Evolutionary conservation across 2,329 filamentous ascomycete species (phyloP).

Genomic region (Xylariaceae sp.): DNA sequence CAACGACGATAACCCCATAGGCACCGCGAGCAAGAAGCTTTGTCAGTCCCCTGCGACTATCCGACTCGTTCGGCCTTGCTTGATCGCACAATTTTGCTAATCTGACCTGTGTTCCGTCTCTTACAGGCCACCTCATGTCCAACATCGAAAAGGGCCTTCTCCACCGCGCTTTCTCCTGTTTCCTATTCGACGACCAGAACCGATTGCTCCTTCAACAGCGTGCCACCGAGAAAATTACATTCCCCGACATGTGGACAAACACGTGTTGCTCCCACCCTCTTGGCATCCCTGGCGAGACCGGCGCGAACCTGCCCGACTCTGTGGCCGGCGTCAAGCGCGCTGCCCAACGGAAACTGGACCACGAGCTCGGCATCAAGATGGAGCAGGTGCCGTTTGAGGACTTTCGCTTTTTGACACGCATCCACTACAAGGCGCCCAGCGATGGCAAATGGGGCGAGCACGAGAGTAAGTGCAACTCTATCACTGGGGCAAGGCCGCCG

Average conservation of each 20-base stretch:
- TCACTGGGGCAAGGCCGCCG: too few species aligned
- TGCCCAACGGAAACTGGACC: slow-evolving; percentile 86
- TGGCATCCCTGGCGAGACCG: slow-evolving; percentile 85
- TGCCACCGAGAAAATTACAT: slow-evolving; percentile 95
- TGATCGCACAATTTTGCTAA: too few species aligned
- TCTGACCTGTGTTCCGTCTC: not conserved
- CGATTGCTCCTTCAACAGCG: slow-evolving; percentile 92
- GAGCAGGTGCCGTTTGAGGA: slow-evolving; percentile 85
- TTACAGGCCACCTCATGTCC: slow-evolving; percentile 88
- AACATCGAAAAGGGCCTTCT: slow-evolving; percentile 96
- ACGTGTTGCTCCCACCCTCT: slow-evolving; percentile 98
- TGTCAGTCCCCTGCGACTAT: slow-evolving; percentile 51
- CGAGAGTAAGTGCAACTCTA: slow-evolving; percentile 62
- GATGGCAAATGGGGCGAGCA: slow-evolving; percentile 99
- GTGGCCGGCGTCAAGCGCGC: slow-evolving; percentile 84
- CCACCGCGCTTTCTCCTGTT: slow-evolving; percentile 95
- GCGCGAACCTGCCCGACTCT: slow-evolving; percentile 71
- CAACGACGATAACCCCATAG: slow-evolving; percentile 86
- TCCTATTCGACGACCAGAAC: slow-evolving; percentile 93
- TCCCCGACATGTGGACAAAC: slow-evolving; percentile 99
- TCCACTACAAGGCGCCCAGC: slow-evolving; percentile 96
- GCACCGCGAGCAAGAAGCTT: slow-evolving; percentile 95
- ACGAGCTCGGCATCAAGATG: slow-evolving; percentile 87
- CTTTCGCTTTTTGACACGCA: slow-evolving; percentile 90
- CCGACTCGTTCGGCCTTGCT: not conserved